A percentile compares a stretch with the other conserved stretches of the same genome.
Evolutionary conservation across 441 rosid genomes (phyloP).

Genomic region (Metrosideros polymorpha): DNA sequence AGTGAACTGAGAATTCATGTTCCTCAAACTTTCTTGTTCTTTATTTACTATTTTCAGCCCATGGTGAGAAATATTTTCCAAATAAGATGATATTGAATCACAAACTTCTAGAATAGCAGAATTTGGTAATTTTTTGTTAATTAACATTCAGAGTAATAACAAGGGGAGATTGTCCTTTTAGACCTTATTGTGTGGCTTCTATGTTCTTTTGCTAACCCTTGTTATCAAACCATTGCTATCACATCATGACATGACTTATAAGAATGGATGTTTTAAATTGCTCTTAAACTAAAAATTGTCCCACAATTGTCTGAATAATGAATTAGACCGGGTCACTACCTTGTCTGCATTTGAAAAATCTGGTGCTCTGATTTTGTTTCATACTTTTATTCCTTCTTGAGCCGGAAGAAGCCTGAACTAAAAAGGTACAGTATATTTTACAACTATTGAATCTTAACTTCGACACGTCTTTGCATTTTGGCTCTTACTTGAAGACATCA

Average conservation of each 20-base stretch:
- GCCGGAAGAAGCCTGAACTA: not conserved
- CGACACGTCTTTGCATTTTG: not conserved
- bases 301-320: not conserved
- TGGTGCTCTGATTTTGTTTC: not conserved
- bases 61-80: not conserved
- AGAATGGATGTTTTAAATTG: not conserved
- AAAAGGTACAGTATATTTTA: not conserved
- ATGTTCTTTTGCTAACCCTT: not conserved
- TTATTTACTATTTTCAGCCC: not conserved
- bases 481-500: slow-evolving; percentile 46
- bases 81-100: not conserved
- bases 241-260: not conserved
- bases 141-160: not conserved
- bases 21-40: not conserved
- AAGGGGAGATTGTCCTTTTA: not conserved
- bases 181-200: not conserved
- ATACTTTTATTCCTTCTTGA: not conserved
- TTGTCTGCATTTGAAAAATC: not conserved
- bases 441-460: not conserved
- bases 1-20: not conserved
- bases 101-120: not conserved
- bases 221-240: not conserved
- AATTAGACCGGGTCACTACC: too few relatives aligned
- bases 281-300: not conserved
- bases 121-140: not conserved